Base-by-base conservation (phyloP, 257 asterid genomes). In the Ilex asprella region DNA sequence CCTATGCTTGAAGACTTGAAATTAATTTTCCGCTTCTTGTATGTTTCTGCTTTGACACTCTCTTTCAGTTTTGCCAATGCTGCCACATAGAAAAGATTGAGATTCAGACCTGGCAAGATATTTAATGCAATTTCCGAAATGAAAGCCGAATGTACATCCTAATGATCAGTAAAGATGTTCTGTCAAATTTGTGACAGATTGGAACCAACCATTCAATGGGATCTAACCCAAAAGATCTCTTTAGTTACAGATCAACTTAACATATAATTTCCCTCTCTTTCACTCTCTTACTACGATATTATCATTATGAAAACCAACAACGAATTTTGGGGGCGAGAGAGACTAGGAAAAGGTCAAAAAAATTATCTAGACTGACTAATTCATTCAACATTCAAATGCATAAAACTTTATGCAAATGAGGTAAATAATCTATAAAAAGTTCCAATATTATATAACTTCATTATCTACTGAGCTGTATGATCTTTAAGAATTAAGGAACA, bases 41-140 rank as follows among this genome's bases (percentile, higher is more conserved):
- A 63, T 62, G 56, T 74, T 70, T 81, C 88, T 16, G 91, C 74
- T 73, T 78, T 71, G 51, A 85, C 77, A 35, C 76, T 78, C 79
- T 79, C 89, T 77, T 80, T 82, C 79, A 88, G 68, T 75, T 78
- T 84, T 75, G 68, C 86, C 94, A 88, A 75, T 16, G 94, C 98
- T 91, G 89, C 55, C 39, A 65, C 65, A 57, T 55, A 47, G 70
- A 11, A 59, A 46, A 16, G 14, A 58, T n/a, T 11, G 50, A 64
- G 56, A 39, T 13, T 46, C 15, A 14, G 52, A 4, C 13, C 3
- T 14, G 15, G 52, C 3, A 46, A 10, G n/a, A 46, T 0, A 46
- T 2, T 10, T 12, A 46, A 46, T 46, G 13, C n/a, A 2, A 46
- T 46, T 46, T 12, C 13, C n/a, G 12, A 46, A 7, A 46, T 14